Evolutionary conservation across 2,329 filamentous ascomycete species (phyloP).

Genomic region (Alternaria sp.): DNA sequence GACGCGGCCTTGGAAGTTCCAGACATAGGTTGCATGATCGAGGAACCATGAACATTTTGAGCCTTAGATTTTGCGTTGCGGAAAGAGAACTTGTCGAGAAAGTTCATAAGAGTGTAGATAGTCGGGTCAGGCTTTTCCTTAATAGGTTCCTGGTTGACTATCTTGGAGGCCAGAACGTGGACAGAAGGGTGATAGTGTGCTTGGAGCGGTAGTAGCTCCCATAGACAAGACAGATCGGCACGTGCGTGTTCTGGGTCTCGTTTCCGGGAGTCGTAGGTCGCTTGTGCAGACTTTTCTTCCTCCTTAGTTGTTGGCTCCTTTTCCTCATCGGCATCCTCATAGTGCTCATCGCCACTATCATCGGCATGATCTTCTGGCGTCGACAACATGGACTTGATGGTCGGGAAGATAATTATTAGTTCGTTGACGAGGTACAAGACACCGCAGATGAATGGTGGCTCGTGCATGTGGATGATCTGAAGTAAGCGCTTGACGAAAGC

Average conservation of each 20-base stretch:
- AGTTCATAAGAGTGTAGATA: constrained; percentile 90
- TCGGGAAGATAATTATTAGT: constrained; percentile 79
- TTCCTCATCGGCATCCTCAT: constrained; percentile 68
- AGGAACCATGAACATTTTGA: constrained; percentile 73
- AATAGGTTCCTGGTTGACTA: constrained; percentile 74
- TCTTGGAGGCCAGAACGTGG: constrained; percentile 76
- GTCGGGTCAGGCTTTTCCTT: constrained; percentile 89
- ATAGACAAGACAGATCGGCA: constrained; percentile 90
- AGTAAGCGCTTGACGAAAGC: constrained; percentile 94
- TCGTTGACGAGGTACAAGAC: constrained; percentile 90
- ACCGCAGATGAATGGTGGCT: constrained; percentile 90
- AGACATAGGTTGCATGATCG: constrained; percentile 94
- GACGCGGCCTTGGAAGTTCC: constrained; percentile 67
- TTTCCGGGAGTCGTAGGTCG: constrained; percentile 83
- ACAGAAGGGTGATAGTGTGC: constrained; percentile 94
- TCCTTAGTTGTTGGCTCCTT: constrained; percentile 36
- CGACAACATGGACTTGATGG: constrained; percentile 74
- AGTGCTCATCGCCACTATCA: constrained; percentile 76
- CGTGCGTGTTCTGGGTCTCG: constrained; percentile 89
- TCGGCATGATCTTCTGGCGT: constrained; percentile 77
- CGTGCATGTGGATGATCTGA: constrained; percentile 86
- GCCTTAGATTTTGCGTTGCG: constrained; percentile 79
- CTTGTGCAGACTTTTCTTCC: constrained; percentile 24
- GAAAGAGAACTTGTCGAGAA: constrained; percentile 99
- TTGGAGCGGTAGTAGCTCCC: constrained; percentile 85